Conservation (phyloP, 2,329 filamentous ascomycete genomes). For the Botryotinia narcissicola region DNA sequence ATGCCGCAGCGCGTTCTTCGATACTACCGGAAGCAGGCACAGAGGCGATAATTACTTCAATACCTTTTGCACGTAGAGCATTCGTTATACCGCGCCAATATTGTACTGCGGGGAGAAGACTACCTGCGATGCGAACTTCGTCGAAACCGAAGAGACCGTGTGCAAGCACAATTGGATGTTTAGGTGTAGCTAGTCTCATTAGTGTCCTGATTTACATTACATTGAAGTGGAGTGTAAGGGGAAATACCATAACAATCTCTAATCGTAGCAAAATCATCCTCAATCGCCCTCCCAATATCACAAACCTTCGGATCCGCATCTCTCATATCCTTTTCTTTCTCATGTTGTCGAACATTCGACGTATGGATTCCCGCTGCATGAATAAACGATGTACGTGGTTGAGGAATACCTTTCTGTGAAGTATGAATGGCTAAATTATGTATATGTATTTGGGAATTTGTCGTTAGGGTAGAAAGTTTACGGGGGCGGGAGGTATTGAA, state of each 20-base stretch:
- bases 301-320: conserved; percentile 48
- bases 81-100: conserved; percentile 66
- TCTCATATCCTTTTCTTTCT: conserved; percentile 21
- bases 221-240: neutral
- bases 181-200: conserved; percentile 48
- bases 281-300: conserved; percentile 49
- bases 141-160: conserved; percentile 65
- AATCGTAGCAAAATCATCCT: conserved; percentile 61
- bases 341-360: neutral
- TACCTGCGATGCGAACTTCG: conserved; percentile 51
- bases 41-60: conserved; percentile 57
- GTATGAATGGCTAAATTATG: conserved; percentile 13
- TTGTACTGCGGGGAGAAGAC: conserved; percentile 53
- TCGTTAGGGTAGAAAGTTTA: neutral
- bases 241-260: conserved; percentile 53
- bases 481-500: conserved; percentile 6
- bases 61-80: conserved; percentile 52
- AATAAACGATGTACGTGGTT: neutral
- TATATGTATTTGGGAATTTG: conserved; percentile 2
- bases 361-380: conserved; percentile 13
- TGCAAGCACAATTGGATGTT: conserved; percentile 61
- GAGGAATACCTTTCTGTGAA: neutral
- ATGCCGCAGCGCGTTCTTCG: conserved; percentile 56
- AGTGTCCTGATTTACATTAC: neutral
- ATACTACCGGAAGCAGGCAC: conserved; percentile 62